Conservation (phyloP, 371 early-diverging fungal genomes). For the Mortierella sp. region DNA sequence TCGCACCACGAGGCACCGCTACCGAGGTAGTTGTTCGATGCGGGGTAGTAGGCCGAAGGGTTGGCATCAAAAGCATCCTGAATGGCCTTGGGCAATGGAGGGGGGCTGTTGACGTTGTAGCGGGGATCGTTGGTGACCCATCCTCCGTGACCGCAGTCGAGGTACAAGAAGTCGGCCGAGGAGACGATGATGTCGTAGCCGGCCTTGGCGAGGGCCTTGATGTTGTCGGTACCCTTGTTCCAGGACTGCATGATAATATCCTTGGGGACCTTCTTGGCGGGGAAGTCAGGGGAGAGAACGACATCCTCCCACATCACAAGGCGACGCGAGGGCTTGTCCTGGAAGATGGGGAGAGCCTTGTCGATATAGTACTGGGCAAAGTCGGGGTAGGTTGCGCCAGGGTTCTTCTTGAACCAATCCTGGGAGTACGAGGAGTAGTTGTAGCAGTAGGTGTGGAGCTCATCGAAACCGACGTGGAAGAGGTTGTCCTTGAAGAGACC, state of each 20-base stretch:
- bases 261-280: slow-evolving; percentile 54
- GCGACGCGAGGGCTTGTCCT: slow-evolving; percentile 40
- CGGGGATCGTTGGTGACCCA: slow-evolving; percentile 56
- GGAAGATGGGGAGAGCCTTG: slow-evolving; percentile 56
- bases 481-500: slow-evolving; percentile 74
- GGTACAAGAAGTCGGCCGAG: slow-evolving; percentile 72
- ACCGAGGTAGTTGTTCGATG: slow-evolving; percentile 56
- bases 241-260: slow-evolving; percentile 72
- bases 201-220: slow-evolving; percentile 62
- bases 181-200: slow-evolving; percentile 75
- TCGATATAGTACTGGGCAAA: slow-evolving; percentile 51
- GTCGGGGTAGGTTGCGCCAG: slow-evolving; percentile 34
- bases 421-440: slow-evolving; percentile 39
- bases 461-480: slow-evolving; percentile 87
- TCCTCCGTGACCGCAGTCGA: slow-evolving; percentile 81
- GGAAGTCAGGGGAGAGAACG: slow-evolving; percentile 32
- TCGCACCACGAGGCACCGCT: slow-evolving; percentile 83
- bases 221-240: slow-evolving; percentile 64
- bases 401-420: slow-evolving; percentile 55
- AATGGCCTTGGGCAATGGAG: slow-evolving; percentile 39
- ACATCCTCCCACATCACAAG: slow-evolving; percentile 56
- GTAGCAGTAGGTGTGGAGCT: slow-evolving; percentile 82
- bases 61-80: slow-evolving; percentile 38
- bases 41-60: slow-evolving; percentile 33
- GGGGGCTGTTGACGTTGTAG: slow-evolving; percentile 46